Conservation (phyloP, 208 protist species). For the Strigomonas culicis region DNA sequence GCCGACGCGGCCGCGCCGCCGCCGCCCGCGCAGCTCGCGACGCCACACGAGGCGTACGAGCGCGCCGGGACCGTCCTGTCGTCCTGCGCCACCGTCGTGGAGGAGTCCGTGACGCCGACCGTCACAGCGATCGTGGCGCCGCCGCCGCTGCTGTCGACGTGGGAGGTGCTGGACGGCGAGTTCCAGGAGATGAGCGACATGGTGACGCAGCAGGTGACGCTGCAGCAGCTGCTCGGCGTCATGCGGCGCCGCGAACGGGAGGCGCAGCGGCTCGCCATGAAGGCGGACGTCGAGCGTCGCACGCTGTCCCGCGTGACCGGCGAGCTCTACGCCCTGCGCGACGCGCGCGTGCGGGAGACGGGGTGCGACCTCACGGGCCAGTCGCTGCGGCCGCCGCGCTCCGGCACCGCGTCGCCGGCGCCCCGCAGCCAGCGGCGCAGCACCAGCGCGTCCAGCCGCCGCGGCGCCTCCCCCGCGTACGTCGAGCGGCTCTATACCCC, state of each 20-base stretch:
- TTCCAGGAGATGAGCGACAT: constrained; percentile 26
- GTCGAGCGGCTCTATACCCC: constrained; percentile 19
- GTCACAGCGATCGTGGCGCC: background rate
- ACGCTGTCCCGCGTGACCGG: constrained; percentile 17
- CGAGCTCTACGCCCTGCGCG: constrained; percentile 30
- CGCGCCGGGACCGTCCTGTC: background rate
- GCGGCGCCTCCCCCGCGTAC: background rate
- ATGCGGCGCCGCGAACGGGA: constrained; percentile 32
- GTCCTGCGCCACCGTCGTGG: background rate
- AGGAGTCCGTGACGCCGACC: constrained; percentile 10
- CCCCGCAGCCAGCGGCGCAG: constrained; percentile 11
- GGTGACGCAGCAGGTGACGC: constrained; percentile 24
- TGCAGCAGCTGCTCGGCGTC: constrained; percentile 20
- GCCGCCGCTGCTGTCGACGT: constrained; percentile 2
- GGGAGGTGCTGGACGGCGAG: constrained; percentile 24
- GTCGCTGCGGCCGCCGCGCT: constrained; percentile 5
- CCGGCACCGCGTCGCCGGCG: background rate
- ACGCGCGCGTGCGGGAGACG: constrained; percentile 13
- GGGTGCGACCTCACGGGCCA: constrained; percentile 25
- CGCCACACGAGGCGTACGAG: background rate
- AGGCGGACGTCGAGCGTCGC: constrained; percentile 4
- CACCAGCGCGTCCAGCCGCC: background rate
- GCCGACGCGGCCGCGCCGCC: constrained; percentile 16
- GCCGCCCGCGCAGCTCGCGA: background rate
- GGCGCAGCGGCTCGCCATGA: constrained; percentile 3